Percentiles rank a stretch among this genome's conserved stretches.
Evolutionary conservation across 108 stramenopile genomes (phyloP).

Genomic region (Skeletonema menzelii): DNA sequence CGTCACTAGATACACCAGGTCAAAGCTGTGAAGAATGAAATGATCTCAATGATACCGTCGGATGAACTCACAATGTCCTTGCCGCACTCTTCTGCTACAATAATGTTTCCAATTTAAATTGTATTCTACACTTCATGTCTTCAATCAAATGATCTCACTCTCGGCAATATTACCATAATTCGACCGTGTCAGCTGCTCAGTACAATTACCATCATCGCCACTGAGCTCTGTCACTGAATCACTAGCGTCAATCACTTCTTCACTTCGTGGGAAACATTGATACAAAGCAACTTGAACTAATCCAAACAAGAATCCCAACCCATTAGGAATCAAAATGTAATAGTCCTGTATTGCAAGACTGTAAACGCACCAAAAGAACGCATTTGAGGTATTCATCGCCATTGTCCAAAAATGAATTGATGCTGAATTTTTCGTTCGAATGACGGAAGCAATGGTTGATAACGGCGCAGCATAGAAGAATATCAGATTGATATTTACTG

Average conservation of each 20-base stretch:
- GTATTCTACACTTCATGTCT: background rate
- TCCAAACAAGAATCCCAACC: conserved; percentile 68
- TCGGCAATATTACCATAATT: background rate
- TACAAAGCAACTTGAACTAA: conserved; percentile 57
- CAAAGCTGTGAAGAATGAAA: conserved; percentile 21
- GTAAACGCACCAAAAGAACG: conserved; percentile 74
- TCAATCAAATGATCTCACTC: background rate
- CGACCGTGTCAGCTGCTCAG: conserved; percentile 3
- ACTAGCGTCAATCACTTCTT: background rate
- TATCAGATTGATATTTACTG: conserved; percentile 47
- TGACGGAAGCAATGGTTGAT: conserved; percentile 27
- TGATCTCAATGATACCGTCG: background rate
- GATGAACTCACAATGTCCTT: background rate
- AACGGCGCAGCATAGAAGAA: conserved; percentile 46
- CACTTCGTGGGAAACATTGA: conserved; percentile 13
- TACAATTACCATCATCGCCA: conserved; percentile 5
- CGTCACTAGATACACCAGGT: conserved; percentile 26
- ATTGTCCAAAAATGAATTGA: conserved; percentile 76
- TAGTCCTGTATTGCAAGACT: conserved; percentile 68
- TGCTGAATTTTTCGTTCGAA: conserved; percentile 42
- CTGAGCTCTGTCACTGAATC: background rate
- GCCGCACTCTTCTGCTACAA: background rate
- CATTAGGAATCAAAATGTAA: conserved; percentile 76
- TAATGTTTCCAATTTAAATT: background rate
- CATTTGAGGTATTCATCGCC: conserved; percentile 70